phyloP scores from a whole-genome alignment of 352 stramenopile genomes.

The Globisporangium megalacanthum region DNA sequence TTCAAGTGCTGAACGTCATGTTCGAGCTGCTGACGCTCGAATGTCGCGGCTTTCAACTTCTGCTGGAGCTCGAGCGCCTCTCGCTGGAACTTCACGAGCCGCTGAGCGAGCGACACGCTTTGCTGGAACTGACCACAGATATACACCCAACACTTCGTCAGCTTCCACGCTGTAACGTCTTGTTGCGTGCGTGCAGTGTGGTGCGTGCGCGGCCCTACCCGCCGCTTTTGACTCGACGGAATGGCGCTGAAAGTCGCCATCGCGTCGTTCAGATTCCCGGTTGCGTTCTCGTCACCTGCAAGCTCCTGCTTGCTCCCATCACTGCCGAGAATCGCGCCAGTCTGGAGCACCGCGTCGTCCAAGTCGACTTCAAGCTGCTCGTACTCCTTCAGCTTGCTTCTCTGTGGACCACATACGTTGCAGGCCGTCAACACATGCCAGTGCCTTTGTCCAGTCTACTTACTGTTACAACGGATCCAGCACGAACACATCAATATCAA shows the following conservation, averaged over 20 bases:
- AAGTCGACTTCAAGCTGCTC: slow-evolving; percentile 71
- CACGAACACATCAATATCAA: background rate
- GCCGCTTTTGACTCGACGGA: slow-evolving; percentile 54
- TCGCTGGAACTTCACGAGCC: slow-evolving; percentile 61
- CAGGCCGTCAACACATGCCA: background rate
- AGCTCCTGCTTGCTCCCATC: background rate
- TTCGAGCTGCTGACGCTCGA: slow-evolving; percentile 25
- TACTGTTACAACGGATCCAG: no score
- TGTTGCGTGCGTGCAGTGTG: no score
- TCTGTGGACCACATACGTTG: slow-evolving; percentile 16
- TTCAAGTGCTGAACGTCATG: slow-evolving; percentile 27
- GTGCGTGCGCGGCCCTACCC: slow-evolving; percentile 23
- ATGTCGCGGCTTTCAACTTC: slow-evolving; percentile 23
- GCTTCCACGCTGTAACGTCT: no score
- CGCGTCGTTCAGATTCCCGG: slow-evolving; percentile 29
- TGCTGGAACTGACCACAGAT: slow-evolving; percentile 61
- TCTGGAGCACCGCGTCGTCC: slow-evolving; percentile 61
- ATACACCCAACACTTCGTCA: background rate
- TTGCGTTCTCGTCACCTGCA: background rate
- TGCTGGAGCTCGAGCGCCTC: slow-evolving; percentile 38
- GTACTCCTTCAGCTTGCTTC: slow-evolving; percentile 61
- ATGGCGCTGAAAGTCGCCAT: slow-evolving; percentile 64
- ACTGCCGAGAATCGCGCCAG: slow-evolving; percentile 28
- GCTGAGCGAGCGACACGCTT: slow-evolving; percentile 58
- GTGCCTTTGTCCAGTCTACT: background rate